Evolutionary conservation across 148 eudicot genomes (phyloP), one percentile per base, ranked within the genome.

Genomic region (Pharnaceum exiguum): DNA sequence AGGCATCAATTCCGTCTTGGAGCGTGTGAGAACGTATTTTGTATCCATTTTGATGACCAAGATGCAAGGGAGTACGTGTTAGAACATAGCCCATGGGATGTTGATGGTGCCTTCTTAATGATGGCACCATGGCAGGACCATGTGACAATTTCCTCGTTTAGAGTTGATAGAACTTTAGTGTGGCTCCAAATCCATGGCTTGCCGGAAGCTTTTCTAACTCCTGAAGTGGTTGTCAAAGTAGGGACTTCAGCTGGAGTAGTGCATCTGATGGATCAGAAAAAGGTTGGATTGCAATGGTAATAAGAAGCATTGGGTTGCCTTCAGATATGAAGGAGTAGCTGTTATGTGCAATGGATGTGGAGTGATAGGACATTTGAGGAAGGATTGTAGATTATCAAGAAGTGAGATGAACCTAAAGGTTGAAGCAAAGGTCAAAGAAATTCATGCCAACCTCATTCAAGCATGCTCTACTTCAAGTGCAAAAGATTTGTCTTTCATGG

Each of bases 171-270:
- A 10, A 6, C 24, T 45, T 26, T 26, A 8, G 10, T 45, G 8
- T 45, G 49, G 49, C 11, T 45, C 9, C 49, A 45, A 45, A 45
- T 45, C 49, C 49, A 19, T 45, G 49, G 25, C 49, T 45, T 45
- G 49, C 12, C 26, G 1, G 23, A 45, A 11, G 26, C 19, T 45
- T 19, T 45, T 21, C 24, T 9, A 8, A 15, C 49, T 6, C 21
- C 46, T 43, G 21, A 43, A 43, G 6, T 43, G 46, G 46, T 16
- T 19, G 46, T 17, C 19, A 43, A 43, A 43, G 18, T 43, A 10
- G 46, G 46, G 46, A 43, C 7, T n/a, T 19, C 19, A 43, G 46
- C 46, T 43, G 46, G 46, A 43, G 18, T n/a, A 16, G 25, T 46
- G 23, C 27, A 12, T 22, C 51, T 47, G 1, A 25, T 47, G 25